Evolutionary conservation across 139 green algal species (phyloP).

Genomic region (Picocystis salinarum): DNA sequence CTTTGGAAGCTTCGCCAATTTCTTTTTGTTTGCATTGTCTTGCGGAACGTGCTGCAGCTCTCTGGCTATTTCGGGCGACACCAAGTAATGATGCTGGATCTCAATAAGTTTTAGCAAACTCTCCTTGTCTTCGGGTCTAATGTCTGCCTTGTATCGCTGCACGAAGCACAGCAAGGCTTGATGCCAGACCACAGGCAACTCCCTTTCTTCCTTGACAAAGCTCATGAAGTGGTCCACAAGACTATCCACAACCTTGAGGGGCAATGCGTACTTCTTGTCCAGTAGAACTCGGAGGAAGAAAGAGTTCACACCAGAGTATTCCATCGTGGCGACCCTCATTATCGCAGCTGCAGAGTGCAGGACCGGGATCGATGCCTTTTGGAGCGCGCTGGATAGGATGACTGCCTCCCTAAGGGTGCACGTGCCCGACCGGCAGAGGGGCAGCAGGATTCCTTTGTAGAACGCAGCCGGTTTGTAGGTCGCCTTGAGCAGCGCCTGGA

Average conservation of each 20-base stretch:
- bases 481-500: slow-evolving; percentile 80
- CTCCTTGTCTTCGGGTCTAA: slow-evolving; percentile 57
- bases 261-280: slow-evolving; percentile 98
- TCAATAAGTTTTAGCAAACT: slow-evolving; percentile 49
- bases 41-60: slow-evolving; percentile 2
- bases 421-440: slow-evolving; percentile 45
- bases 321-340: slow-evolving; percentile 72
- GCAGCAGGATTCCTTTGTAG: slow-evolving; percentile 88
- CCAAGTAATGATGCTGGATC: slow-evolving; percentile 68
- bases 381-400: slow-evolving; percentile 67
- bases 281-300: slow-evolving; percentile 96
- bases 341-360: slow-evolving; percentile 62
- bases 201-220: slow-evolving; percentile 55
- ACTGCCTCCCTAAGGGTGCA: slow-evolving; percentile 90
- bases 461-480: slow-evolving; percentile 95
- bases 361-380: slow-evolving; percentile 63
- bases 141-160: slow-evolving; percentile 81
- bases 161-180: slow-evolving; percentile 86
- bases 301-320: slow-evolving; percentile 77
- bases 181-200: slow-evolving; percentile 96
- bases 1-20: too few species aligned
- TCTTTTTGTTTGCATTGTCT: too few species aligned
- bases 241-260: slow-evolving; percentile 42
- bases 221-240: slow-evolving; percentile 53
- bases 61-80: slow-evolving; percentile 8